These are phyloP conservation scores for Trichosporon inkin DNA, from an alignment of 1,284 basidiomycete genomes.

Conservation along the genomic window DNA sequence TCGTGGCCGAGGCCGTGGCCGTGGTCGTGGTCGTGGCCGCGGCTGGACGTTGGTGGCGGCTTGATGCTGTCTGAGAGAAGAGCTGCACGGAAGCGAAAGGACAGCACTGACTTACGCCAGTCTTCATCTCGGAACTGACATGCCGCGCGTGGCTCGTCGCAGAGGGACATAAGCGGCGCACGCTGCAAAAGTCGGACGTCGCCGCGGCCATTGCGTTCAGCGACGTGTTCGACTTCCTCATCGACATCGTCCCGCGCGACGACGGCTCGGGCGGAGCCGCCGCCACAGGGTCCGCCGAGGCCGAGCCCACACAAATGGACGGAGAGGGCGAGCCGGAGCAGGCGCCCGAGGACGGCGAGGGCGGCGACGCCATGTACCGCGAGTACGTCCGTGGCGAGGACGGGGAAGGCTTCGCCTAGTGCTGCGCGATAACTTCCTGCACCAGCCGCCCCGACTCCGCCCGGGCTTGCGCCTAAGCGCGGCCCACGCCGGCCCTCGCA, in stretches of 20 bases:
- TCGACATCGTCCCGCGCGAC: conserved; percentile 84
- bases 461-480: too few relatives aligned
- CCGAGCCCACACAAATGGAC: conserved; percentile 6
- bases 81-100: too few relatives aligned
- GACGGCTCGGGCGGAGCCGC: conserved; percentile 50
- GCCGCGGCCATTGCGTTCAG: conserved; percentile 81
- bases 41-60: too few relatives aligned
- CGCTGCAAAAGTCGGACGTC: conserved; percentile 83
- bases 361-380: conserved; percentile 20
- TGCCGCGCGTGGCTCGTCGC: conserved; percentile 89
- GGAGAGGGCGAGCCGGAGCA: conserved; percentile 15
- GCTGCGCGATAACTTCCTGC: neutral
- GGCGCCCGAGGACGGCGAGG: conserved; percentile 7
- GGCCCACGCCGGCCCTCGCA: too few relatives aligned
- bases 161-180: conserved; percentile 85
- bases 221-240: conserved; percentile 72
- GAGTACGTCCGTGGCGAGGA: conserved; percentile 24
- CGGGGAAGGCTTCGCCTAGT: conserved; percentile 19
- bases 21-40: too few relatives aligned
- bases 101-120: conserved; percentile 53
- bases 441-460: too few relatives aligned
- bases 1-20: too few relatives aligned
- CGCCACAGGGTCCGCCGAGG: conserved; percentile 3
- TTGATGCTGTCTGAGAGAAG: too few relatives aligned
- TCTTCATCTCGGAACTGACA: conserved; percentile 91